Evolutionary conservation across 371 early-diverging fungal species (phyloP).

Genomic region (Apophysomyces ossiformis): DNA sequence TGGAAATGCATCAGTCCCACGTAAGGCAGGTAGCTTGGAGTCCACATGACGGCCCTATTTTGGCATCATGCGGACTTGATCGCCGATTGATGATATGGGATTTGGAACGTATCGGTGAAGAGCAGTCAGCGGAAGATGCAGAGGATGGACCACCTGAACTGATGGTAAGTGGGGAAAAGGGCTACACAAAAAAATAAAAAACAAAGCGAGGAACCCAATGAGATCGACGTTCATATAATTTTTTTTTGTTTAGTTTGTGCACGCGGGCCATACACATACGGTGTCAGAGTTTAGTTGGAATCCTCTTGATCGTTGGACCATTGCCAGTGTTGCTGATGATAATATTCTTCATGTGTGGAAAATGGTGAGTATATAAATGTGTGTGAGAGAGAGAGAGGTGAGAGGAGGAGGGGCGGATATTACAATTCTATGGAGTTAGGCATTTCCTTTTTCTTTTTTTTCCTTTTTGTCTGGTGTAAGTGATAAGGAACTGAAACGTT

Average conservation of each 20-base stretch:
- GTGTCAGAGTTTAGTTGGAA: constrained; percentile 98
- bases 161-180: constrained; percentile 56
- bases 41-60: constrained; percentile 87
- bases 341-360: constrained; percentile 99
- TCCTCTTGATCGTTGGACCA: constrained; percentile 93
- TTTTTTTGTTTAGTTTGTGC: constrained; percentile 79
- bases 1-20: constrained; percentile 92
- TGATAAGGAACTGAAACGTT: not conserved
- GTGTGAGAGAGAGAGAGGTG: not conserved
- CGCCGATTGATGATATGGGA: constrained; percentile 98
- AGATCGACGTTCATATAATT: not conserved
- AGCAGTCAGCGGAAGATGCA: constrained; percentile 95
- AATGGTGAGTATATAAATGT: constrained; percentile 69
- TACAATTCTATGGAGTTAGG: too few relatives aligned
- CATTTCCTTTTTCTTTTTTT: too few relatives aligned
- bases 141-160: constrained; percentile 99
- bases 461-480: too few relatives aligned
- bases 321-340: constrained; percentile 95
- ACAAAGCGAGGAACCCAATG: constrained; percentile 4
- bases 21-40: constrained; percentile 96
- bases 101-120: constrained; percentile 90
- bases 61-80: constrained; percentile 93
- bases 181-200: not conserved
- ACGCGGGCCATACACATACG: constrained; percentile 98
- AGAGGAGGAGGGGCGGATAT: not conserved